Base-by-base conservation (phyloP, 257 asterid species). In the Anisodus acutangulus region DNA sequence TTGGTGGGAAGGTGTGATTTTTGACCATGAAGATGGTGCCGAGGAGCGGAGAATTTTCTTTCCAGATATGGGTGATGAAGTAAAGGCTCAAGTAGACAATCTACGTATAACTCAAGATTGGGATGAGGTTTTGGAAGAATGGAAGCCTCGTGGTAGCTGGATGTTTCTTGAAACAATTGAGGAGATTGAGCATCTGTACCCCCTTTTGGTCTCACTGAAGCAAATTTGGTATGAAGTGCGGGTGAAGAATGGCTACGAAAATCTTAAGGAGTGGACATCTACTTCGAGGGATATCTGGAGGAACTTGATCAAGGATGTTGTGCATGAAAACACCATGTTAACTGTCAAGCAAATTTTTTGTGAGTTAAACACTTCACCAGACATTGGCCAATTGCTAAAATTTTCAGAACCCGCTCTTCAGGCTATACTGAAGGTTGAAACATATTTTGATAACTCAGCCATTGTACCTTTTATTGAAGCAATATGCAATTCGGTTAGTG, bases 1-100 rank as follows among this genome's bases (percentile, higher is more conserved):
- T 4, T 94, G 97, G 98, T 94, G 98, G 98, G 98, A 94, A 88
- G 98, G 98, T 78, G 98, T 94, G 71, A 62, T 94, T 66, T 88
- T 94, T 74, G 97, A 94, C 85, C 88, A 71, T n/a, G 89, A 87
- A 66, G 91, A 90, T 55, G 94, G 92, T 35, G 49, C 84, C 16
- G 84, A 84, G 71, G 74, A 54, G 10, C 80, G 95, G 43, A 90
- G 90, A 35, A 84, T 94, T 78, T 93, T 92, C 89, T 94, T 94
- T 63, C 98, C 97, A 0, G 98, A 92, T 66, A 83, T 91, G 89
- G 97, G 97, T 5, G 97, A 94, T 64, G 98, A 94, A 88, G 70
- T 90, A 88, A 91, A 74, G 57, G 92, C 76, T 54, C 66, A 55
- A 19, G 83, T 93, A 39, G 78, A 83, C 43, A 86, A 5, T 74